Base-by-base conservation (phyloP, 2,329 filamentous ascomycete species). In the Ophiostoma sp. region DNA sequence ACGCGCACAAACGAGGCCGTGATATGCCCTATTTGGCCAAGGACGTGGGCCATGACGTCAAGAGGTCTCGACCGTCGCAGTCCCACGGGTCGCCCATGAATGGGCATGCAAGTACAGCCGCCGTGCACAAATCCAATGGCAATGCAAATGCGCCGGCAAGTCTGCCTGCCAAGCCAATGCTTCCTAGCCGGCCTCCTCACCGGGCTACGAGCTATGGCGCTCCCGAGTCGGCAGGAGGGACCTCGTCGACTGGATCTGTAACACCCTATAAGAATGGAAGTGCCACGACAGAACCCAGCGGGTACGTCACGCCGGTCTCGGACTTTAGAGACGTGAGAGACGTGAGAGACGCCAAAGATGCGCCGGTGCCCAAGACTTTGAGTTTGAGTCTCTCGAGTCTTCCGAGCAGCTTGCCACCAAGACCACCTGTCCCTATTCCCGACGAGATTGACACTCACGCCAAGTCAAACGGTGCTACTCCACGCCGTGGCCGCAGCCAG, bases 41-140 rank as follows among this genome's bases (percentile, higher is more conserved):
- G 8, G 67, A 69, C 6, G 62, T 68, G 9, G 64, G 69, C 16
- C 66, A 66, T 5, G 69, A 70, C 9, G 9, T 16, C 18, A 72
- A 72, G n/a, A 42, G 71, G 60, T 27, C 70, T 9, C 66, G 70
- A 40, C 69, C 66, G 5, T 70, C 66, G 1, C 66, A 65, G 1
- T 47, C 63, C 9, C 40, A 64, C 5, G 18, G 36, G 2, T 72
- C 70, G 8, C 69, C 70, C 0, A 63, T 49, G 1, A 18, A 62
- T 42, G 60, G 18, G 3, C 66, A 66, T 5, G 65, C 69, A 12
- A 36, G 27, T 5, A 18, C 40, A 16, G 11, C 58, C 12, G 27
- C 2, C 27, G 27, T 27, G 27, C 27, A 27, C 27, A 63, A 5
- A 16, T 9, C 41, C 41, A 58, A 63, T 63, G 40, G 40, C 27